phyloP scores from a whole-genome alignment of 2,329 filamentous ascomycete genomes.

The Xylariaceae sp. region DNA sequence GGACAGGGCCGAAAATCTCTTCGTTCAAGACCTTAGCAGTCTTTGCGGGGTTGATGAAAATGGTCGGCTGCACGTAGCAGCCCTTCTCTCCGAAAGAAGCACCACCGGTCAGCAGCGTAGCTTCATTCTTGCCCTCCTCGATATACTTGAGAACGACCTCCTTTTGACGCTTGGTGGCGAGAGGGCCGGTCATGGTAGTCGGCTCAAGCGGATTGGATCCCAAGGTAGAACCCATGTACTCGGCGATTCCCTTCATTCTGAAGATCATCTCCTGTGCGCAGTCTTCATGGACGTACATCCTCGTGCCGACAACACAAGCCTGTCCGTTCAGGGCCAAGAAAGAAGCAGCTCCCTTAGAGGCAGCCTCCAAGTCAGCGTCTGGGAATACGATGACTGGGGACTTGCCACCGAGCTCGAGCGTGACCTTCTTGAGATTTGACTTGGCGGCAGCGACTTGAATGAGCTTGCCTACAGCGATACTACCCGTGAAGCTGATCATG shows the following conservation, averaged over 20 bases:
- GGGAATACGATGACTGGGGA: slow-evolving; percentile 63
- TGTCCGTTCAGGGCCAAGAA: slow-evolving; percentile 20
- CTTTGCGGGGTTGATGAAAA: slow-evolving; percentile 44
- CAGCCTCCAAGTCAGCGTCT: slow-evolving; percentile 62
- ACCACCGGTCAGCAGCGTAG: slow-evolving; percentile 23
- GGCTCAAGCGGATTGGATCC: slow-evolving; percentile 33
- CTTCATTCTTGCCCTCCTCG: slow-evolving; percentile 41
- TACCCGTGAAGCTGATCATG: slow-evolving; percentile 76
- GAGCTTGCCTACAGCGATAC: slow-evolving; percentile 64
- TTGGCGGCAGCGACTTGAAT: slow-evolving; percentile 71
- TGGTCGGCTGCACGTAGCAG: slow-evolving; percentile 42
- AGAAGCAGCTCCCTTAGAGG: slow-evolving; percentile 48
- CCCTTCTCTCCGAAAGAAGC: slow-evolving; percentile 22
- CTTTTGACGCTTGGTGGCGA: slow-evolving; percentile 50
- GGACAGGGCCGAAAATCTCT: slow-evolving; percentile 64
- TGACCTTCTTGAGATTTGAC: slow-evolving; percentile 63
- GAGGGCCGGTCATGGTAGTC: slow-evolving; percentile 42
- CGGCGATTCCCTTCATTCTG: slow-evolving; percentile 50
- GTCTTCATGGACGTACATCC: slow-evolving; percentile 55
- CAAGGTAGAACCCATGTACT: slow-evolving; percentile 35
- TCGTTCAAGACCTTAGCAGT: slow-evolving; percentile 52
- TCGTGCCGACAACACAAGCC: slow-evolving; percentile 49
- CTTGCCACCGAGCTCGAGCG: slow-evolving; percentile 68
- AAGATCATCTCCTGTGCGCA: slow-evolving; percentile 57
- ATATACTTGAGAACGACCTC: slow-evolving; percentile 45